Conservation (phyloP, 179 eudicot genomes). For the Beta macrorhiza region DNA sequence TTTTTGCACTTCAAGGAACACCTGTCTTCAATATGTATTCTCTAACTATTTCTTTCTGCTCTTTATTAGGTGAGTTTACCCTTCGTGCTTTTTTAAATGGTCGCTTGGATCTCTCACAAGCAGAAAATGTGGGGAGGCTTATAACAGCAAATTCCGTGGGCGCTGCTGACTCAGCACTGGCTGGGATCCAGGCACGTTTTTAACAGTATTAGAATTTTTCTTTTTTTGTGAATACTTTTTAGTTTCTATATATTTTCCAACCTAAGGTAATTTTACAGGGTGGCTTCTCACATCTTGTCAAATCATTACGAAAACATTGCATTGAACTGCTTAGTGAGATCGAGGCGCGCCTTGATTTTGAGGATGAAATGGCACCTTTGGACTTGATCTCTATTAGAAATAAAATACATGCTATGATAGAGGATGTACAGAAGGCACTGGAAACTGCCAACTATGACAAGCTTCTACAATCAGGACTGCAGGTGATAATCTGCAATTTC, state of each 20-base stretch:
- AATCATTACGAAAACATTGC: constrained; percentile 68
- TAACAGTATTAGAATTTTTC: neutral
- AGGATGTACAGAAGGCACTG: constrained; percentile 61
- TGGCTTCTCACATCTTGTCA: constrained; percentile 85
- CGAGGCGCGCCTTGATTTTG: constrained; percentile 98
- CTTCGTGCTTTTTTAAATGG: constrained; percentile 97
- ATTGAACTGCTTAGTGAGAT: constrained; percentile 87
- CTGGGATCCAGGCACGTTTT: constrained; percentile 80
- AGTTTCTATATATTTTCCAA: neutral
- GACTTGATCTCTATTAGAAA: constrained; percentile 41
- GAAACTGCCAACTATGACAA: constrained; percentile 92
- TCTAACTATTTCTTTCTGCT: neutral
- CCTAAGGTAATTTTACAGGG: constrained; percentile 49
- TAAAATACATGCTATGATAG: constrained; percentile 57
- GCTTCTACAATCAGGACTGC: constrained; percentile 85
- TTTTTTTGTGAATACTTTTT: constrained; percentile 16
- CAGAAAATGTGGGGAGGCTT: constrained; percentile 87
- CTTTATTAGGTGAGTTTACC: constrained; percentile 82
- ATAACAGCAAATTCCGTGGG: constrained; percentile 77
- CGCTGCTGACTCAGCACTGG: constrained; percentile 95
- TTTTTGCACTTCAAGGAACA: constrained; percentile 1
- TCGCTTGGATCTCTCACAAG: constrained; percentile 91
- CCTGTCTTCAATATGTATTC: neutral
- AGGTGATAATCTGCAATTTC: constrained; percentile 43
- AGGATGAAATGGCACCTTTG: constrained; percentile 94